These are phyloP conservation scores for Colletotrichum musae DNA, from an alignment of 2,329 filamentous ascomycete species.

Conservation along the genomic window DNA sequence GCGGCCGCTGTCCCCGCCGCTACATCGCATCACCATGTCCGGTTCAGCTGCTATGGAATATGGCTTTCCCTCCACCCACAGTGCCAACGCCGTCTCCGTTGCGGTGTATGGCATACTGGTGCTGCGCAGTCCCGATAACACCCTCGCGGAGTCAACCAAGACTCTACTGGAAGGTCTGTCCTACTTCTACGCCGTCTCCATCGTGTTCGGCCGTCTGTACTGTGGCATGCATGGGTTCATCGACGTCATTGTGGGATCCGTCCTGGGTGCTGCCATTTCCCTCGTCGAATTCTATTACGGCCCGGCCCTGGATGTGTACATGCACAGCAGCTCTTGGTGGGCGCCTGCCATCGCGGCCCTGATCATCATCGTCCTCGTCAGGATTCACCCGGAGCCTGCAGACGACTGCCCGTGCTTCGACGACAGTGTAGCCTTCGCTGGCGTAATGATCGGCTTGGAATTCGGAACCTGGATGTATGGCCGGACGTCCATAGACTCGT, in stretches of 20 bases:
- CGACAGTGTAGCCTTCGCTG: slow-evolving; percentile 93
- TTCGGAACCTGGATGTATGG: slow-evolving; percentile 87
- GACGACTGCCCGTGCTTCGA: slow-evolving; percentile 98
- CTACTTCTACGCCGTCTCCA: slow-evolving; percentile 90
- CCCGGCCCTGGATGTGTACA: slow-evolving; percentile 76
- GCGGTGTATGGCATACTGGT: slow-evolving; percentile 85
- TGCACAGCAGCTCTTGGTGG: slow-evolving; percentile 75
- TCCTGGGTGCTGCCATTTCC: slow-evolving; percentile 78
- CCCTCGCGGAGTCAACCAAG: slow-evolving; percentile 71
- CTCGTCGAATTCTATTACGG: slow-evolving; percentile 73
- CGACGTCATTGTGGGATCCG: slow-evolving; percentile 86
- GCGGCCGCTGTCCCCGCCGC: slow-evolving; percentile 89
- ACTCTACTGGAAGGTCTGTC: slow-evolving; percentile 76
- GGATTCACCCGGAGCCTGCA: slow-evolving; percentile 94
- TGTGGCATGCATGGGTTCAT: slow-evolving; percentile 99
- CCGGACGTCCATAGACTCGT: slow-evolving; percentile 62
- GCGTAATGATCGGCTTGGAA: slow-evolving; percentile 88
- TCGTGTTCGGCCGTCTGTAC: slow-evolving; percentile 91
- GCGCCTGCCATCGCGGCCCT: slow-evolving; percentile 75
- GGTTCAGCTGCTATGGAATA: slow-evolving; percentile 96
- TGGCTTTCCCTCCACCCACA: slow-evolving; percentile 97
- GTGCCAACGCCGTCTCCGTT: slow-evolving; percentile 95
- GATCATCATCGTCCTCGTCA: slow-evolving; percentile 81
- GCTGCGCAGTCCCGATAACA: slow-evolving; percentile 76
- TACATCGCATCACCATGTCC: slow-evolving; percentile 97